These are phyloP conservation scores for Populus pruinosa DNA, from an alignment of 345 rosid species.

Conservation along the genomic window DNA sequence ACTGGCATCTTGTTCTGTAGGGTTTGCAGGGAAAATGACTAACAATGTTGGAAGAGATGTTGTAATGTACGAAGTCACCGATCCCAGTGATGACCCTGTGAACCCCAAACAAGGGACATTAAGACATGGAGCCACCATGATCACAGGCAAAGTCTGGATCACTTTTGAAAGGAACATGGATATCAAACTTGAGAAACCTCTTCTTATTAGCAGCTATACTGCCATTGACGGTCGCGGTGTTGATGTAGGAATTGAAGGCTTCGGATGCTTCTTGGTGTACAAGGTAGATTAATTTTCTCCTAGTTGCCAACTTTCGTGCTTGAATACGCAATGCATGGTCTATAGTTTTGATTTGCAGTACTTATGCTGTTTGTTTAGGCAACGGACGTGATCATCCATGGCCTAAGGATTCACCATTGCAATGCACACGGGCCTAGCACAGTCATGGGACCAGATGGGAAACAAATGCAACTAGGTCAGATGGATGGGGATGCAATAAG, in stretches of 20 bases:
- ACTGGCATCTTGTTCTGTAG: conserved; percentile 57
- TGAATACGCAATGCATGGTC: not conserved
- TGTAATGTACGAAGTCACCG: conserved; percentile 46
- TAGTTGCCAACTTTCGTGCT: not conserved
- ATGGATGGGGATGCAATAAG: conserved; percentile 75
- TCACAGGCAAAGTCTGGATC: conserved; percentile 60
- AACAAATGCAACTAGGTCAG: conserved; percentile 37
- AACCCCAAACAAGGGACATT: conserved; percentile 64
- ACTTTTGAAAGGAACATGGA: conserved; percentile 61
- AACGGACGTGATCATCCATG: conserved; percentile 67
- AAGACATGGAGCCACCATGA: conserved; percentile 58
- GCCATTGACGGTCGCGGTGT: conserved; percentile 72
- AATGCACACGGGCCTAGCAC: conserved; percentile 43
- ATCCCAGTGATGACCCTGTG: conserved; percentile 60
- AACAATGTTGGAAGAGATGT: conserved; percentile 50
- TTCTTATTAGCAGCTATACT: conserved; percentile 62
- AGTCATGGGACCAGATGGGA: conserved; percentile 56
- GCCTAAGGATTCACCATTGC: conserved; percentile 66
- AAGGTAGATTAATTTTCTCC: conserved; percentile 24
- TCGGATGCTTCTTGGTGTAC: conserved; percentile 54
- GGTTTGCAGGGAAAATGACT: conserved; percentile 65
- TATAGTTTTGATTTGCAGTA: not conserved
- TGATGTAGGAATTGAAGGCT: conserved; percentile 48
- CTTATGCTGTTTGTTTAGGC: conserved; percentile 21
- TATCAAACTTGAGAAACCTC: conserved; percentile 50